Evolutionary conservation across 163 green algal species (phyloP).

Genomic region (Botryococcus braunii): DNA sequence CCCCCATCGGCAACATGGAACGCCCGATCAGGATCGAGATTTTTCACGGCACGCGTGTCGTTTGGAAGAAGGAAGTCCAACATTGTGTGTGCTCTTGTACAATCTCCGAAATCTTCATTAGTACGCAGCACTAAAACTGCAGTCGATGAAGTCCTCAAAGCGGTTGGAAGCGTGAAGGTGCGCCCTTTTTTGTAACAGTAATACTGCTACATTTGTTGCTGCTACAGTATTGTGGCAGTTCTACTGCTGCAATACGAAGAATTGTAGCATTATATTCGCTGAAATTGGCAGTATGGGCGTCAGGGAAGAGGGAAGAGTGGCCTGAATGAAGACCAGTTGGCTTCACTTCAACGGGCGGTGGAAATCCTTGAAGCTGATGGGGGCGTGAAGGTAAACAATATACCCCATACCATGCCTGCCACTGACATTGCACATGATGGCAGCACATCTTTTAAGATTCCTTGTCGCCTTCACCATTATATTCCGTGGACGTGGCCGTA

Average conservation of each 20-base stretch:
- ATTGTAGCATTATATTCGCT: background rate
- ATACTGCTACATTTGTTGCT: background rate
- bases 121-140: background rate
- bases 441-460: too few relatives aligned
- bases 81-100: too few relatives aligned
- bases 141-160: background rate
- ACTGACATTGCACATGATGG: too few relatives aligned
- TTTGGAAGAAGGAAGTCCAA: too few relatives aligned
- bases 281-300: conserved; percentile 7
- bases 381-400: conserved; percentile 20
- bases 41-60: too few relatives aligned
- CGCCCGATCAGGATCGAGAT: too few relatives aligned
- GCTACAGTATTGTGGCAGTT: background rate
- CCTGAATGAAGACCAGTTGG: conserved; percentile 22
- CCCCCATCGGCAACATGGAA: too few relatives aligned
- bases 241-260: background rate
- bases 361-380: conserved; percentile 26
- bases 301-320: conserved; percentile 40
- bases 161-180: background rate
- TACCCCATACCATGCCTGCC: too few relatives aligned
- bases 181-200: background rate
- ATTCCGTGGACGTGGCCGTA: too few relatives aligned
- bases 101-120: too few relatives aligned
- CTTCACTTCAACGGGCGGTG: conserved; percentile 33
- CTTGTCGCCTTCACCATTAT: too few relatives aligned